These are phyloP conservation scores for Chloris gayana DNA, from an alignment of 176 grass and related monocot species.

Conservation along the genomic window DNA sequence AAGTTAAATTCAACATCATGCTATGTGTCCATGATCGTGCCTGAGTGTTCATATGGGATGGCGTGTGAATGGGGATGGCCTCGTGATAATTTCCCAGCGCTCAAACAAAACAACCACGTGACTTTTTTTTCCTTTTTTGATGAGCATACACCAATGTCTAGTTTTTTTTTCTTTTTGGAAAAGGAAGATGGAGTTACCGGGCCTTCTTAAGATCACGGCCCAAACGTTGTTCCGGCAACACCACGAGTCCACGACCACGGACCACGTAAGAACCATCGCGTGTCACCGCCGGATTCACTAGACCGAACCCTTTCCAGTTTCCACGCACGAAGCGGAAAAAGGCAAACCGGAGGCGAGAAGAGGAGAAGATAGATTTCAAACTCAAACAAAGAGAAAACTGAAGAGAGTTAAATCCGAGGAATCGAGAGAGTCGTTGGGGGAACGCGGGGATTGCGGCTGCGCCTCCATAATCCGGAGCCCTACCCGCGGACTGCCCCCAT, in stretches of 20 bases:
- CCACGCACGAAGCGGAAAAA: background rate
- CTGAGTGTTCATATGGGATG: background rate
- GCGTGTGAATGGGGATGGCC: background rate
- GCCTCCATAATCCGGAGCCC: background rate
- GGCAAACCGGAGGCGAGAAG: background rate
- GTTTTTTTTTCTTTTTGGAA: no score
- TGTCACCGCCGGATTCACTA: no score
- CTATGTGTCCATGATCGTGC: background rate
- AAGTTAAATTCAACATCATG: background rate
- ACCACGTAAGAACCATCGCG: no score
- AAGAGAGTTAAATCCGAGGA: background rate
- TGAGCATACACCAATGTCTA: no score
- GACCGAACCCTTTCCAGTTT: no score
- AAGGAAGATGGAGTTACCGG: no score
- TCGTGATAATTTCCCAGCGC: background rate
- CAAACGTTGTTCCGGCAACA: no score
- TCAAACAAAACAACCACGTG: background rate
- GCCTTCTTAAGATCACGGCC: no score
- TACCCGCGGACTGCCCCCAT: background rate
- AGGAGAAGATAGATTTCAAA: conserved; percentile 16
- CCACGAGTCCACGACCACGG: no score
- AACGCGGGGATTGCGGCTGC: background rate
- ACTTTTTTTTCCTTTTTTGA: no score
- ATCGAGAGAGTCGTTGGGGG: background rate
- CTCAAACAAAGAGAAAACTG: background rate